A percentile compares a stretch with the other conserved stretches of the same genome.
Evolutionary conservation across 768 basidiomycete species (phyloP).

Genomic region (Dacryopinax spathularia): DNA sequence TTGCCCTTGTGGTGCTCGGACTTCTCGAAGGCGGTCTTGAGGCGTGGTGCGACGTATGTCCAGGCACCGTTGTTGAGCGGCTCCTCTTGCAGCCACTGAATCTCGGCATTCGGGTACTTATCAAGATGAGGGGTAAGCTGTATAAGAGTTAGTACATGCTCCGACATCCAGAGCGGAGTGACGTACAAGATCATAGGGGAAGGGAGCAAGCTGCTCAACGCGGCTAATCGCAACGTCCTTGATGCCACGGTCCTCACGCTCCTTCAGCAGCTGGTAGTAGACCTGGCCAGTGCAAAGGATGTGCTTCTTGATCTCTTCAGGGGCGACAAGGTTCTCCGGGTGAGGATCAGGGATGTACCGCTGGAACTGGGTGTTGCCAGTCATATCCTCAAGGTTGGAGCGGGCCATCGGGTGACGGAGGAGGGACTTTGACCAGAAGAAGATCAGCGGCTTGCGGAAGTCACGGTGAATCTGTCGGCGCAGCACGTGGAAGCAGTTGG

Average conservation of each 20-base stretch:
- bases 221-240: conserved; percentile 89
- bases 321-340: conserved; percentile 52
- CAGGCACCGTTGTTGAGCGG: conserved; percentile 95
- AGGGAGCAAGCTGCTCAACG: conserved; percentile 88
- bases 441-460: conserved; percentile 93
- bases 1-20: conserved; percentile 84
- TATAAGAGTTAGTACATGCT: conserved; percentile 8
- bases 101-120: conserved; percentile 86
- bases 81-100: conserved; percentile 80
- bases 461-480: conserved; percentile 95
- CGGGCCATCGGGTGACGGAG: conserved; percentile 88
- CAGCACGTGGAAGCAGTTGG: conserved; percentile 96
- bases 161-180: not conserved
- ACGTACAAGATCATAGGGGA: conserved; percentile 87
- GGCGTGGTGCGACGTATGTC: conserved; percentile 87
- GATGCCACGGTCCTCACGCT: conserved; percentile 81
- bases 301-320: conserved; percentile 82
- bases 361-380: conserved; percentile 78
- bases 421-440: conserved; percentile 95
- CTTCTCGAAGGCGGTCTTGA: conserved; percentile 83
- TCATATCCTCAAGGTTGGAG: conserved; percentile 77
- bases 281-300: conserved; percentile 92
- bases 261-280: conserved; percentile 76
- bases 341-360: conserved; percentile 82
- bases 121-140: conserved; percentile 88